Evolutionary conservation across 2,329 filamentous ascomycete genomes (phyloP).

Genomic region (Colletotrichum paranaense): DNA sequence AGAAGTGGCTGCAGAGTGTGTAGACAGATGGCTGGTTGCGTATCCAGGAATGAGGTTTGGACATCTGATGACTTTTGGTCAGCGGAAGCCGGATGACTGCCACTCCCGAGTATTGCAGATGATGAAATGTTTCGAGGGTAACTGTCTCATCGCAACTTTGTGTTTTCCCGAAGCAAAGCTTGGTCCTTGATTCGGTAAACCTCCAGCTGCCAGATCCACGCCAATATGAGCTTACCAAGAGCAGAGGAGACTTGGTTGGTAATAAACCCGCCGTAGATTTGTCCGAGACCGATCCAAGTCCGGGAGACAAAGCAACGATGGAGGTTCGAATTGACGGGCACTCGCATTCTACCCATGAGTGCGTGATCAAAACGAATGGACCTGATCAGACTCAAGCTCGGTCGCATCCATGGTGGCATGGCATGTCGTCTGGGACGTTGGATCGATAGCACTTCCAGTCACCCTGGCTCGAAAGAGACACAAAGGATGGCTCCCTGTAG

Average conservation of each 20-base stretch:
- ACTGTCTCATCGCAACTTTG: not conserved
- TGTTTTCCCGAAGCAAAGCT: not conserved
- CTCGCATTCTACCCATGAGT: constrained; percentile 3
- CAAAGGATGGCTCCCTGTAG: not conserved
- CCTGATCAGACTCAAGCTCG: constrained; percentile 17
- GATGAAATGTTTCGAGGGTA: not conserved
- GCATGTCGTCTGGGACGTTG: not conserved
- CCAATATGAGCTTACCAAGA: constrained; percentile 3
- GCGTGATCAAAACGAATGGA: not conserved
- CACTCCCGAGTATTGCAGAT: not conserved
- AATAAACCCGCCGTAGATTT: not conserved
- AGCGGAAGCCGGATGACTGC: not conserved
- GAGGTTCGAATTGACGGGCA: not conserved
- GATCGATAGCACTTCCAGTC: not conserved
- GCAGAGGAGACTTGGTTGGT: not conserved
- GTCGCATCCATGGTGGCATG: constrained; percentile 1
- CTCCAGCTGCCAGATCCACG: not conserved
- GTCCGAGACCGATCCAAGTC: not conserved
- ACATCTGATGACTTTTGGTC: not conserved
- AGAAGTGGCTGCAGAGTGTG: constrained; percentile 5
- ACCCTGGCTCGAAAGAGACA: not conserved
- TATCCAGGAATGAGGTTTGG: not conserved
- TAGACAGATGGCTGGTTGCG: constrained; percentile 14
- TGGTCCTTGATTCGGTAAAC: not conserved
- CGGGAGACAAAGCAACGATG: not conserved